These are phyloP conservation scores for Rhododendron mucronatum DNA, from an alignment of 148 eudicot genomes.

Conservation along the genomic window DNA sequence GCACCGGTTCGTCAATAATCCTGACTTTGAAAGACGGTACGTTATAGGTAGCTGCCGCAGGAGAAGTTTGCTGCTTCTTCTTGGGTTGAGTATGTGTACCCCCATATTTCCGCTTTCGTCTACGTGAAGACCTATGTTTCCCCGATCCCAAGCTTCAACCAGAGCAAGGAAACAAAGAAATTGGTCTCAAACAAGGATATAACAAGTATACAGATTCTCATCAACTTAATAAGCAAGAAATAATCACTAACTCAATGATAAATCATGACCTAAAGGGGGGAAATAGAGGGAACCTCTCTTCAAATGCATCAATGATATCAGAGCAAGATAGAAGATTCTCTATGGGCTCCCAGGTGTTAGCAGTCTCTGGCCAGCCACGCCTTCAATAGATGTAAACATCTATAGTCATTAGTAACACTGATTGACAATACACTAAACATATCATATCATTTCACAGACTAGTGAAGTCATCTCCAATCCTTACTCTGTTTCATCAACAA, in stretches of 20 bases:
- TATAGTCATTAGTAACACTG: background rate
- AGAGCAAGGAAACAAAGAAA: slow-evolving; percentile 11
- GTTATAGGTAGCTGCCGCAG: slow-evolving; percentile 55
- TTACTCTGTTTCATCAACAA: background rate
- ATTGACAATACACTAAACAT: background rate
- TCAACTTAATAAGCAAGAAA: background rate
- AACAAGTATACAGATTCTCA: background rate
- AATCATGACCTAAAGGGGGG: slow-evolving; percentile 6
- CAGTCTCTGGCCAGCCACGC: slow-evolving; percentile 99
- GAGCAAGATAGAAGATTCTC: slow-evolving; percentile 72
- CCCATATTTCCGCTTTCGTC: slow-evolving; percentile 58
- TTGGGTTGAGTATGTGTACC: slow-evolving; percentile 45
- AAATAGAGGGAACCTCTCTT: slow-evolving; percentile 60
- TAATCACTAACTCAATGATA: slow-evolving; percentile 1
- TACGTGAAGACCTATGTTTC: slow-evolving; percentile 48
- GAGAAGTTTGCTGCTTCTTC: slow-evolving; percentile 69
- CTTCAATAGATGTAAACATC: slow-evolving; percentile 25
- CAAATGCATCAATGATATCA: slow-evolving; percentile 85
- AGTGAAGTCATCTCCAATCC: background rate
- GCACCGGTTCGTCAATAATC: slow-evolving; percentile 25
- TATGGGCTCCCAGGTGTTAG: slow-evolving; percentile 94
- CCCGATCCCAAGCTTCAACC: slow-evolving; percentile 50
- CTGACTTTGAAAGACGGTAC: slow-evolving; percentile 33
- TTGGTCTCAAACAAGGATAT: background rate
- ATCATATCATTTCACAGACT: background rate